Percentiles rank a stretch among this genome's conserved stretches.
Evolutionary conservation across 2,329 filamentous ascomycete species (phyloP).

Genomic region (Chalara sp.): DNA sequence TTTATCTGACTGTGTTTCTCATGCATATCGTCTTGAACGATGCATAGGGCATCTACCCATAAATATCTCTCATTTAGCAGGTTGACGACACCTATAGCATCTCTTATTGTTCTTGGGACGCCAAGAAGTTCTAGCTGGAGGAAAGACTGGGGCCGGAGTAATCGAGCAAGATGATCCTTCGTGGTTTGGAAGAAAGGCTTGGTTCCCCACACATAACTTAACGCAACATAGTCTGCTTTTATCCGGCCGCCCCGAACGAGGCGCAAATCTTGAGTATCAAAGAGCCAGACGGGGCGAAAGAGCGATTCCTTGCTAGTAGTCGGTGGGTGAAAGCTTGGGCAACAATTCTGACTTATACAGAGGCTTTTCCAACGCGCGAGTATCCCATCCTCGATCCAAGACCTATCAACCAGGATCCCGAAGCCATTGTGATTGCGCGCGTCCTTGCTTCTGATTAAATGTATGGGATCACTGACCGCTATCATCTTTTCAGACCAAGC

Average conservation of each 20-base stretch:
- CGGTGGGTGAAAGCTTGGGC: no score
- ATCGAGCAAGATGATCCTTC: background rate
- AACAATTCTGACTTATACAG: background rate
- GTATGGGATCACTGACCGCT: background rate
- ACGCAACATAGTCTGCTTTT: constrained; percentile 1
- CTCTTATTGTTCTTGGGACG: constrained; percentile 12
- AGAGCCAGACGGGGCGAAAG: background rate
- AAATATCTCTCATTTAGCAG: constrained; percentile 16
- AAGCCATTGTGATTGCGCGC: background rate
- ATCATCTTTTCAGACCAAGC: background rate
- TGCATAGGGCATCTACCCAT: constrained; percentile 15
- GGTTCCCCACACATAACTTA: constrained; percentile 6
- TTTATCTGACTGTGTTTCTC: constrained; percentile 14
- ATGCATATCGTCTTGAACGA: constrained; percentile 11
- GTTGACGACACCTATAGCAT: constrained; percentile 18
- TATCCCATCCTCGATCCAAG: constrained; percentile 4
- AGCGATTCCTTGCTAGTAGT: background rate
- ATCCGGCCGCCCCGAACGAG: background rate
- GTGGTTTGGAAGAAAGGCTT: constrained; percentile 2
- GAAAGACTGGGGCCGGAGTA: background rate
- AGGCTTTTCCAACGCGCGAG: constrained; percentile 1
- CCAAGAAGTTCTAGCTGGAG: background rate
- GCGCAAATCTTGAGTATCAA: constrained; percentile 1
- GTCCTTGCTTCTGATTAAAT: background rate
- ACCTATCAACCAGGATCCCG: background rate